A percentile compares a stretch with the other conserved stretches of the same genome.
These are phyloP conservation scores for Fraxinus cuspidata DNA, from an alignment of 257 asterid genomes.

Conservation along the genomic window DNA sequence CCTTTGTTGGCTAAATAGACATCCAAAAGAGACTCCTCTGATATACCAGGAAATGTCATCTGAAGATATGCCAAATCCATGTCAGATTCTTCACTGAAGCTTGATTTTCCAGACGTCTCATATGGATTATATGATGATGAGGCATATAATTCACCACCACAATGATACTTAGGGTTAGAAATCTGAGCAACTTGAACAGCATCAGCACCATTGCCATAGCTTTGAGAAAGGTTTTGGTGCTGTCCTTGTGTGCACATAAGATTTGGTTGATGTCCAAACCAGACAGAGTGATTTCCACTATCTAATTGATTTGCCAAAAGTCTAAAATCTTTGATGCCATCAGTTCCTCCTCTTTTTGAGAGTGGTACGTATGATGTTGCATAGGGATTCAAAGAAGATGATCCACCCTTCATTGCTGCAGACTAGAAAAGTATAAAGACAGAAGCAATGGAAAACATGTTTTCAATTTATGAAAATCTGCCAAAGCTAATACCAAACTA, in stretches of 20 bases:
- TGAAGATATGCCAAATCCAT: background rate
- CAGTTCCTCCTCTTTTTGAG: slow-evolving; percentile 51
- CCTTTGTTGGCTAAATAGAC: background rate
- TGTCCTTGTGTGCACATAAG: slow-evolving; percentile 33
- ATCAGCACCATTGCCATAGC: slow-evolving; percentile 27
- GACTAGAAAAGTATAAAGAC: slow-evolving; percentile 16
- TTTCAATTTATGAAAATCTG: background rate
- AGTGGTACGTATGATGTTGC: slow-evolving; percentile 83
- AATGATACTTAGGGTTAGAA: background rate
- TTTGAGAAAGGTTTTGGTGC: slow-evolving; percentile 32
- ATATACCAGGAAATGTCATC: slow-evolving; percentile 3
- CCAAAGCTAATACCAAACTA: background rate
- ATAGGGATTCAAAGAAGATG: slow-evolving; percentile 72
- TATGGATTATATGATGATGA: background rate
- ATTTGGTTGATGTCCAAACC: slow-evolving; percentile 44
- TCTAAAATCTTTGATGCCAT: slow-evolving; percentile 34
- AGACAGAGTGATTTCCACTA: slow-evolving; percentile 41
- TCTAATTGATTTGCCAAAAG: slow-evolving; percentile 29
- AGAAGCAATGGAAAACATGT: background rate
- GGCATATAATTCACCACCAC: background rate
- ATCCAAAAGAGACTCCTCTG: slow-evolving; percentile 8
- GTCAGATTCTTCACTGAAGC: slow-evolving; percentile 2
- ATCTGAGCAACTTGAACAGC: slow-evolving; percentile 23
- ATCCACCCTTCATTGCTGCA: slow-evolving; percentile 65
- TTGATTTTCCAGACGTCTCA: background rate